Evolutionary conservation across 2,329 filamentous ascomycete species (phyloP), one percentile per base, ranked within the genome.

Genomic region (Fusarium pilosicola): DNA sequence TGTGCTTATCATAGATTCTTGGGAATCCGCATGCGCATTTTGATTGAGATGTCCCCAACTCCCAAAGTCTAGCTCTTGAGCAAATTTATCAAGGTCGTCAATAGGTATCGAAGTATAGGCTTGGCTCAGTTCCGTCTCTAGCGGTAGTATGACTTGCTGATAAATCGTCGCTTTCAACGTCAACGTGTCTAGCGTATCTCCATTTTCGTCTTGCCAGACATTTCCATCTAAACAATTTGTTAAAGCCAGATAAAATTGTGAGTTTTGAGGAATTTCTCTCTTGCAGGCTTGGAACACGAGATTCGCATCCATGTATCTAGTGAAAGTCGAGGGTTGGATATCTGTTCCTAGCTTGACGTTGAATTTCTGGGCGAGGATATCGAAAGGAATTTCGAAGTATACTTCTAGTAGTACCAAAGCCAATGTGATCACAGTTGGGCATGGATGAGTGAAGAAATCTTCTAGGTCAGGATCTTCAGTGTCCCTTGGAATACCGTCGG

Each of bases 371-470:
- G 1, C 15, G 4, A 42, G 41, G 0, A 42, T 24, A 7, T 42
- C 41, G 10, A 42, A 24, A 0, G 41, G 41, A 0, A 0, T 24
- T 42, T 42, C 41, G 14, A 42, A 42, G 14, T 42, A 42, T 2
- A 42, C 0, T 24, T 42, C 41, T 7, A 42, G 10, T 0, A 42
- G 0, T 17, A 42, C 0, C 0, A n/a, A 24, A 5, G 41, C 41
- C 0, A 42, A 17, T 11, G 22, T 11, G 9, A 42, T 42, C 1
- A 24, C 22, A 0, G 6, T 3, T 0, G 41, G 22, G 22, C 41
- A 42, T 42, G 22, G 41, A 12, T 42, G 41, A 24, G n/a, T n/a
- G n/a, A n/a, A n/a, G n/a, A n/a, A n/a, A n/a, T n/a, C n/a, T n/a
- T n/a, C n/a, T n/a, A n/a, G n/a, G n/a, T n/a, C n/a, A n/a, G n/a